These are phyloP conservation scores for Avena sativa DNA, from an alignment of 176 grass and related monocot species.

Conservation along the genomic window DNA sequence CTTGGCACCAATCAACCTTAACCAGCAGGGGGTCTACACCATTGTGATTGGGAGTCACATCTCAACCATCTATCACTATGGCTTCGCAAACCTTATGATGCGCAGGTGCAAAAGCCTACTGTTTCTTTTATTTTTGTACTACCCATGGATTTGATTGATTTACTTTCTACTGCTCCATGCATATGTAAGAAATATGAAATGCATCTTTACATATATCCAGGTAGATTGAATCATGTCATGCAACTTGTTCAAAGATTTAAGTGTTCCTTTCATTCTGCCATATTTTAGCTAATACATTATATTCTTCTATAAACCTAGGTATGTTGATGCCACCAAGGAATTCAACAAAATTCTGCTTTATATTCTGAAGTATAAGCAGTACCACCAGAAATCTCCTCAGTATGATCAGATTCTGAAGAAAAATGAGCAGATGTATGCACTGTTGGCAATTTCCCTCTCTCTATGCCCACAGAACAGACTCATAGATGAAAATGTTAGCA, in stretches of 20 bases:
- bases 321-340: slow-evolving; percentile 83
- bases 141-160: background rate
- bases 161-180: background rate
- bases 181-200: slow-evolving; percentile 20
- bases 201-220: background rate
- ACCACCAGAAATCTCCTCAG: slow-evolving; percentile 93
- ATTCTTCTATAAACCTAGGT: slow-evolving; percentile 51
- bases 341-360: slow-evolving; percentile 99
- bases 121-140: background rate
- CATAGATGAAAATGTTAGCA: slow-evolving; percentile 87
- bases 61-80: slow-evolving; percentile 95
- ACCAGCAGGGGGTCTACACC: slow-evolving; percentile 97
- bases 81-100: slow-evolving; percentile 91
- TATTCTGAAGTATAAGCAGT: slow-evolving; percentile 96
- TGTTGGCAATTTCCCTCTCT: slow-evolving; percentile 88
- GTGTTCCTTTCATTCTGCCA: background rate
- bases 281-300: slow-evolving; percentile 29
- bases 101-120: slow-evolving; percentile 57
- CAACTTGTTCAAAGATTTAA: background rate
- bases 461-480: slow-evolving; percentile 88
- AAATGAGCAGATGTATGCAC: slow-evolving; percentile 99
- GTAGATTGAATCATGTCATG: background rate
- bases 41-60: slow-evolving; percentile 97
- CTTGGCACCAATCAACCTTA: slow-evolving; percentile 83
- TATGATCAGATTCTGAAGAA: slow-evolving; percentile 98